A percentile compares a stretch with the other conserved stretches of the same genome.
Conservation (phyloP, 2,329 filamentous ascomycete species). For the Thelonectria blattea region DNA sequence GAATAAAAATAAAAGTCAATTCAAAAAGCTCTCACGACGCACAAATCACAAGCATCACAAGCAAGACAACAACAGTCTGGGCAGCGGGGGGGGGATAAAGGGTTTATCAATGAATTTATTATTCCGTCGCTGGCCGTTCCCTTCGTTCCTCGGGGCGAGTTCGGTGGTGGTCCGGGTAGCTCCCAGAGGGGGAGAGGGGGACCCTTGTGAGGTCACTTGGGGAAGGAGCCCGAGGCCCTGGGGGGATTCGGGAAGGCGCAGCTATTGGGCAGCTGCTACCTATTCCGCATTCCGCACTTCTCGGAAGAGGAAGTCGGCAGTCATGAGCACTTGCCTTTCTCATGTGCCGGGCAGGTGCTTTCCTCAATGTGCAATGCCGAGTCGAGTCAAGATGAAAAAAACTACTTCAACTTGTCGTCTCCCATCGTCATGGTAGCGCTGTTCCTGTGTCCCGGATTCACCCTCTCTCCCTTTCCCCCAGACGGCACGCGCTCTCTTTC, state of each 20-base stretch:
- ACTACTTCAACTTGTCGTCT: not conserved
- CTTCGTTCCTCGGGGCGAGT: conserved; percentile 7
- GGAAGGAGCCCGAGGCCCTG: too few relatives aligned
- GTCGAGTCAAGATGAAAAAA: not conserved
- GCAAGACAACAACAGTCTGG: not conserved
- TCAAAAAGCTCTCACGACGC: conserved; percentile 18
- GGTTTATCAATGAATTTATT: conserved; percentile 13
- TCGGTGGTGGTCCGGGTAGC: conserved; percentile 19
- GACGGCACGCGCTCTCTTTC: not conserved
- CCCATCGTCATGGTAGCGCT: not conserved
- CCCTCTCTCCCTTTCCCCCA: not conserved
- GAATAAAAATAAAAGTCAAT: not conserved
- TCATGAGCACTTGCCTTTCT: conserved; percentile 6
- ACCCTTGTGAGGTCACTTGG: not conserved
- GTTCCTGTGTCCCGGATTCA: not conserved
- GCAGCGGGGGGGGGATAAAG: conserved; percentile 7
- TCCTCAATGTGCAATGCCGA: too few relatives aligned
- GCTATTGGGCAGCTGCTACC: too few relatives aligned
- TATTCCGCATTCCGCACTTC: conserved; percentile 22
- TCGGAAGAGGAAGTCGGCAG: conserved; percentile 39
- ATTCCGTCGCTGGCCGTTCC: conserved; percentile 25
- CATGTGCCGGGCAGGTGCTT: not conserved
- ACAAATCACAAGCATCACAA: conserved; percentile 9
- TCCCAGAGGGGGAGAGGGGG: conserved; percentile 2
- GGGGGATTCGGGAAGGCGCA: not conserved